Conservation (phyloP, 305 asterid species). For the Striga hermonthica region DNA sequence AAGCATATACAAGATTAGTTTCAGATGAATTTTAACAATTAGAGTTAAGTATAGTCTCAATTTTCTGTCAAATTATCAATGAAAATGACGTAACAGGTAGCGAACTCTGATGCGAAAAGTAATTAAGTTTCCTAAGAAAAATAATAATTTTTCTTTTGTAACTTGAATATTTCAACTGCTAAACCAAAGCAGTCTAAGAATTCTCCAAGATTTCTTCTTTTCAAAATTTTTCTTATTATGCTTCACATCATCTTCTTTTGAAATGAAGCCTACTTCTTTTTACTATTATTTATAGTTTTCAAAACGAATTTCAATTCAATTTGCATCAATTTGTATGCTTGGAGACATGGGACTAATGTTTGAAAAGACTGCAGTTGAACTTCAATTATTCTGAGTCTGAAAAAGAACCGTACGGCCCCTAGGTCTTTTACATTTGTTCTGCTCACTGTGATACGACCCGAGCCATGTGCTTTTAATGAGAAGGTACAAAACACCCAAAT, state of each 20-base stretch:
- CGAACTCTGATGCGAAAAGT: neutral
- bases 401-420: constrained; percentile 65
- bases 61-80: neutral
- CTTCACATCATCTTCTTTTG: neutral
- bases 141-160: too few relatives aligned
- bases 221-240: neutral
- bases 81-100: neutral
- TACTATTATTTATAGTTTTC: neutral
- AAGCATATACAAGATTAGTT: neutral
- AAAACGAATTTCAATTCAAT: neutral
- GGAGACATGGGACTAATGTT: constrained; percentile 82
- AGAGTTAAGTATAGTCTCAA: neutral
- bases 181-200: too few relatives aligned
- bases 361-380: constrained; percentile 55
- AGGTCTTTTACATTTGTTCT: constrained; percentile 91
- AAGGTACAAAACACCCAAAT: constrained; percentile 89
- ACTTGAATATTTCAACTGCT: too few relatives aligned
- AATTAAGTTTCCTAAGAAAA: too few relatives aligned
- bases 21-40: neutral
- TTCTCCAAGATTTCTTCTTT: too few relatives aligned
- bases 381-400: constrained; percentile 70
- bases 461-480: constrained; percentile 98
- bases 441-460: constrained; percentile 81
- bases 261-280: too few relatives aligned
- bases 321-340: constrained; percentile 21